A percentile compares a stretch with the other conserved stretches of the same genome.
These are phyloP conservation scores for Begonia loranthoides DNA, from an alignment of 306 rosid species.

Conservation along the genomic window DNA sequence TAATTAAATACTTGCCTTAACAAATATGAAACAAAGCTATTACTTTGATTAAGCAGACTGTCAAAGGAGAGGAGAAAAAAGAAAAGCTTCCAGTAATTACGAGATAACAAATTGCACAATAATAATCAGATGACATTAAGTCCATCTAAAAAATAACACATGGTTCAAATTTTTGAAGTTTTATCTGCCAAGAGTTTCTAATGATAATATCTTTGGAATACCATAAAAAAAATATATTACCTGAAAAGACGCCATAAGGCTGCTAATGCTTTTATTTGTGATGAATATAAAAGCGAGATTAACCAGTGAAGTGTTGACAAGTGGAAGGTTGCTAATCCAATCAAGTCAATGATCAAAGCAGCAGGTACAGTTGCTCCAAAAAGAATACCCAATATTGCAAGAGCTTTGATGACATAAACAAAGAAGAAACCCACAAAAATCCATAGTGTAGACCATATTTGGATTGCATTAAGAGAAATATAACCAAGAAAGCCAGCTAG, in stretches of 20 bases:
- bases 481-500: constrained; percentile 75
- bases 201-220: too few relatives aligned
- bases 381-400: constrained; percentile 62
- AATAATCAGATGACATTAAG: too few relatives aligned
- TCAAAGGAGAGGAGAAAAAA: too few relatives aligned
- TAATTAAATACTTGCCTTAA: too few relatives aligned
- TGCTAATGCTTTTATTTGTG: constrained; percentile 75
- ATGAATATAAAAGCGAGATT: constrained; percentile 72
- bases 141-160: too few relatives aligned
- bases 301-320: constrained; percentile 76
- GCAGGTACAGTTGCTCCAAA: constrained; percentile 73
- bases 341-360: constrained; percentile 57
- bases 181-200: too few relatives aligned
- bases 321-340: constrained; percentile 50
- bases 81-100: too few relatives aligned
- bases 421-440: constrained; percentile 44
- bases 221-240: constrained; percentile 17
- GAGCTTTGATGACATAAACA: constrained; percentile 43
- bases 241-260: constrained; percentile 97
- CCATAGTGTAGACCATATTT: constrained; percentile 93
- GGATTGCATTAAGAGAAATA: constrained; percentile 75
- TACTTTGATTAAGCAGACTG: too few relatives aligned
- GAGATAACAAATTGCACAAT: too few relatives aligned
- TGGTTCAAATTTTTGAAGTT: too few relatives aligned
- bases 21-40: too few relatives aligned